phyloP scores from a whole-genome alignment of 345 rosid species.

The Brassica juncea region DNA sequence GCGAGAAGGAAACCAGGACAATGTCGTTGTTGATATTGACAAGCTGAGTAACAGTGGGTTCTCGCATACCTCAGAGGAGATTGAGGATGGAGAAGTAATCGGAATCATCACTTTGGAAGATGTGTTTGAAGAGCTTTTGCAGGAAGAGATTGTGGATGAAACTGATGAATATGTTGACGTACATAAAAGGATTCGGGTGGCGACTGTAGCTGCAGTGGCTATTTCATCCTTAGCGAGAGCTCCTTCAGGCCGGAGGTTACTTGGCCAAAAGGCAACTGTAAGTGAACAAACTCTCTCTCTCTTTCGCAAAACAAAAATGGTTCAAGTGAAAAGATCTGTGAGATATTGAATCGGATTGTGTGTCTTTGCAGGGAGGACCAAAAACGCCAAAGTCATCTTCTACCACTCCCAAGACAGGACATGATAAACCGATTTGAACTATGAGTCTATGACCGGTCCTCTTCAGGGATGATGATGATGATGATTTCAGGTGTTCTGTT shows the following conservation, averaged over 20 bases:
- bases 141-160: slow-evolving; percentile 99
- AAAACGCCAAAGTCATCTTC: slow-evolving; percentile 30
- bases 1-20: slow-evolving; percentile 55
- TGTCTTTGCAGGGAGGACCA: slow-evolving; percentile 30
- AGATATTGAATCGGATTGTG: slow-evolving; percentile 12
- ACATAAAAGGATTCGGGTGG: slow-evolving; percentile 85
- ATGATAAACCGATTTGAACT: not conserved
- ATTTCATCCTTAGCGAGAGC: slow-evolving; percentile 84
- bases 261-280: slow-evolving; percentile 43
- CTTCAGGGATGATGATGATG: not conserved
- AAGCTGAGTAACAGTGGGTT: slow-evolving; percentile 47
- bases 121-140: slow-evolving; percentile 90
- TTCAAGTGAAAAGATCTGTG: not conserved
- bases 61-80: slow-evolving; percentile 60
- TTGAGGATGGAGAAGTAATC: slow-evolving; percentile 88
- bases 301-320: not conserved
- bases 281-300: not conserved
- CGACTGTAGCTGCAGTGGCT: slow-evolving; percentile 79
- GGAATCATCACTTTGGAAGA: slow-evolving; percentile 97
- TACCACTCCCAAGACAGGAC: not conserved
- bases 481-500: slow-evolving; percentile 9
- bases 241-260: slow-evolving; percentile 78
- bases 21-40: slow-evolving; percentile 65
- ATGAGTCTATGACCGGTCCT: not conserved
- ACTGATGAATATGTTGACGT: slow-evolving; percentile 97